Evolutionary conservation across 2,329 filamentous ascomycete genomes (phyloP).

Genomic region (Cordyceps cicadae): DNA sequence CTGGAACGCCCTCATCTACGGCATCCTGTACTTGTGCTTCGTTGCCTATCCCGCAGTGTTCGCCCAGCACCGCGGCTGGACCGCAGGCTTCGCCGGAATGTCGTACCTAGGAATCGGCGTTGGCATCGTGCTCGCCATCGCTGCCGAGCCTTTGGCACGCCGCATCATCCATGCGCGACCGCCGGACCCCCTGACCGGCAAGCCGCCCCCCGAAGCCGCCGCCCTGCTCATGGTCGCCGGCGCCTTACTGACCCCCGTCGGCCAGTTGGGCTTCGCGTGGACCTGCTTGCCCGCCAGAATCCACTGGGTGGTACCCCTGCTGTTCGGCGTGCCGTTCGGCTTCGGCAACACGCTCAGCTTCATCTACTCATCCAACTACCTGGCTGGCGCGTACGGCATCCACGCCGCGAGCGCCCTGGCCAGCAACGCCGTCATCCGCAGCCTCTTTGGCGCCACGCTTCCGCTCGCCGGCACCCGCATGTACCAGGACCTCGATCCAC

Average conservation of each 20-base stretch:
- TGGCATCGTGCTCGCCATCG: conserved; percentile 54
- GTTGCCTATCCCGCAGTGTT: conserved; percentile 86
- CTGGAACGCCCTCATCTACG: conserved; percentile 61
- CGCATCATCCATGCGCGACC: conserved; percentile 69
- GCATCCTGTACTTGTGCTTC: conserved; percentile 83
- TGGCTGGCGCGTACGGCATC: conserved; percentile 70
- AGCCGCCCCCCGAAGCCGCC: conserved; percentile 68
- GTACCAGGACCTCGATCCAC: conserved; percentile 60
- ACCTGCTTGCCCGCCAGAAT: conserved; percentile 69
- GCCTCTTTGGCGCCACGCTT: conserved; percentile 12
- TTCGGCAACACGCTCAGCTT: conserved; percentile 69
- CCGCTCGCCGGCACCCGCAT: conserved; percentile 46
- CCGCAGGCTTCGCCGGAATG: conserved; percentile 62
- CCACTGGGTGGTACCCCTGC: conserved; percentile 73
- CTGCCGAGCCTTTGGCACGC: conserved; percentile 63
- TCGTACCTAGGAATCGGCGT: conserved; percentile 65
- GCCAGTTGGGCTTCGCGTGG: conserved; percentile 83
- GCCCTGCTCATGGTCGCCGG: conserved; percentile 74
- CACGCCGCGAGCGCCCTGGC: conserved; percentile 76
- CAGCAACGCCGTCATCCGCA: conserved; percentile 52
- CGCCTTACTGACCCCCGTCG: conserved; percentile 63
- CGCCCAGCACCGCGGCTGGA: conserved; percentile 65
- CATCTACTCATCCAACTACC: conserved; percentile 73
- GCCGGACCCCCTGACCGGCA: conserved; percentile 66
- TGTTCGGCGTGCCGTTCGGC: conserved; percentile 73